A percentile compares a stretch with the other conserved stretches of the same genome.
These are phyloP conservation scores for Pythium grandisporangium DNA, from an alignment of 352 stramenopile species.

Conservation along the genomic window DNA sequence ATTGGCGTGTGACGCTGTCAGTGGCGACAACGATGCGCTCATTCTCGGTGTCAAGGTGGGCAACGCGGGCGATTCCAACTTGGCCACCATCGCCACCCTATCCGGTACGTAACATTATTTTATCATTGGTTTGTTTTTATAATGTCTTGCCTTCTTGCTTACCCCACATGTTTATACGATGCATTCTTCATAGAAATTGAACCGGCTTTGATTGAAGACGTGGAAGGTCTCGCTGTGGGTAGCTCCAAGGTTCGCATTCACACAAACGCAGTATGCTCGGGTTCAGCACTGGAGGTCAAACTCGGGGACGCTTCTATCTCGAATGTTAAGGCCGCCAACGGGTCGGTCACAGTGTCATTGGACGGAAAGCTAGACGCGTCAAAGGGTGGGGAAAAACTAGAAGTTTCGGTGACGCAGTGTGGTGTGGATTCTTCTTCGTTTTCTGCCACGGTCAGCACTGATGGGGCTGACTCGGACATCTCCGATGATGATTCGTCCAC, in stretches of 20 bases:
- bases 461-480: constrained; percentile 1
- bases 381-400: constrained; percentile 3
- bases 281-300: constrained; percentile 2
- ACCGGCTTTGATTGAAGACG: constrained; percentile 3
- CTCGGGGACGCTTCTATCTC: constrained; percentile 1
- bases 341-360: constrained; percentile 7
- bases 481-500: not conserved
- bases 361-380: not conserved
- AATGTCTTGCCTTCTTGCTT: too few species aligned
- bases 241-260: constrained; percentile 5
- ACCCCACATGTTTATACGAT: too few species aligned
- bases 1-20: constrained; percentile 35
- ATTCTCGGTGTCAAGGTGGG: constrained; percentile 43
- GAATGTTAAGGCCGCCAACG: not conserved
- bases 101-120: constrained; percentile 5
- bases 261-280: constrained; percentile 8
- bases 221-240: constrained; percentile 1
- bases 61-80: constrained; percentile 33
- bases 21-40: constrained; percentile 21
- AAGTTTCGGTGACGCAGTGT: constrained; percentile 11
- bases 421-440: constrained; percentile 2
- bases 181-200: too few species aligned
- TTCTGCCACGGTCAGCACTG: constrained; percentile 2
- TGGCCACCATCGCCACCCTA: constrained; percentile 33
- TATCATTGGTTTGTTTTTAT: not conserved